Evolutionary conservation across 345 rosid genomes (phyloP), one percentile per base, ranked within the genome.

Genomic region (Eutrema heterophyllum): DNA sequence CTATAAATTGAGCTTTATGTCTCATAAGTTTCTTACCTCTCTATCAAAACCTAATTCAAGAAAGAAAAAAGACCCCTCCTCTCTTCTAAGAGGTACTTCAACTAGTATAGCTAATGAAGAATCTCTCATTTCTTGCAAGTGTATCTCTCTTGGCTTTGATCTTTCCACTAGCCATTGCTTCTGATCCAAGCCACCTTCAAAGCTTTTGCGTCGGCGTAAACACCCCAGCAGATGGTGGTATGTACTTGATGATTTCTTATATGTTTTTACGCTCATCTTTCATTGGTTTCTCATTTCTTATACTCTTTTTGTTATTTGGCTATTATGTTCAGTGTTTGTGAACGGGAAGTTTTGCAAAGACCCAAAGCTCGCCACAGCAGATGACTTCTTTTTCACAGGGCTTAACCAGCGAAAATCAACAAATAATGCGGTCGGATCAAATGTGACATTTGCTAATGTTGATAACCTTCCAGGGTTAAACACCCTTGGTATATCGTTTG

Each of bases 271-370:
- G 7, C 2, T 24, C 1, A 53, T 10, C 4, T 53, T 4, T 3
- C 48, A 15, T 13, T 33, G 15, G 18, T n/a, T 52, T 53, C 11
- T 40, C 26, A 40, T 67, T 6, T 35, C 16, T 39, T n/a, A 53
- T 10, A 40, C 4, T 45, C 2, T 33, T 30, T 8, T 7, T 48
- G 0, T 18, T 44, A 2, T 11, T 21, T 46, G 45, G 27, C 1
- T 16, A 29, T 4, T 60, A 5, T 71, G 11, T 49, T 49, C 38
- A 77, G 80, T 77, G 4, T 50, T 68, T 39, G 72, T 71, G 9
- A 73, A 77, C 0, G 55, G 78, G 9, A 58, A 66, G 30, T 54
- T 71, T 14, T 75, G 79, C 18, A 75, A 75, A 7, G 74, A 75
- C 15, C 63, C 69, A 1, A 69, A 53, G 7, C 64, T 61, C 6